Base-by-base conservation (phyloP, 257 asterid species). In the Capsicum chinense region DNA sequence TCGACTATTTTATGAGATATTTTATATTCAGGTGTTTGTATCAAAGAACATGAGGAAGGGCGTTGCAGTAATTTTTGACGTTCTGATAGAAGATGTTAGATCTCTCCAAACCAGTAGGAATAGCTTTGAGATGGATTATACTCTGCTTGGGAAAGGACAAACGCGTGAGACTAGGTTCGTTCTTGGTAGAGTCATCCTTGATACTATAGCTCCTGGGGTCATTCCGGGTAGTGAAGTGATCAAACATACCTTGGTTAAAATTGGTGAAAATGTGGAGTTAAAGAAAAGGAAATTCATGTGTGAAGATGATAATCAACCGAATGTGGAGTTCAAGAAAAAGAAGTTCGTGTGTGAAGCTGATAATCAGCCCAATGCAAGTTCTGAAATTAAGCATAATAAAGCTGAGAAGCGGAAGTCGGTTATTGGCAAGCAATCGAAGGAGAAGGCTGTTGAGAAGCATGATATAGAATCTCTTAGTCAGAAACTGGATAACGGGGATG, bases 161-260 rank as follows among this genome's bases (percentile, higher is more conserved):
- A 37, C 48, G 73, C 39, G 52, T 5, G 97, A 94, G 89, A 68
- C 87, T 66, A 92, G 97, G 91, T 95, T 90, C 54, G 95, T 91
- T 83, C 92, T 95, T 37, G 98, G 99, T 58, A 90, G 84, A 87
- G 90, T 95, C 83, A 91, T 95, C 84, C 17, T 90, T 68, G 83
- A 84, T 52, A 89, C 95, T 54, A 82, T 95, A 87, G 87, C 82
- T 87, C 85, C 80, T 59, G 62, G 88, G 60, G 58, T 52, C 69
- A 60, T n/a, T 56, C 80, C 47, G 50, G 88, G 68, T 13, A 82
- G 26, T 85, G 88, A 68, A 83, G 81, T 11, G 68, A 7, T 83
- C 19, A 60, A 85, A 37, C 81, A 80, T 64, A 84, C 73, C 47
- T 12, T 39, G 35, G 86, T 64, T 69, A 87, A 50, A 81, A 44